phyloP scores from a whole-genome alignment of 805 yeast species.

The Candida glaebosa region DNA sequence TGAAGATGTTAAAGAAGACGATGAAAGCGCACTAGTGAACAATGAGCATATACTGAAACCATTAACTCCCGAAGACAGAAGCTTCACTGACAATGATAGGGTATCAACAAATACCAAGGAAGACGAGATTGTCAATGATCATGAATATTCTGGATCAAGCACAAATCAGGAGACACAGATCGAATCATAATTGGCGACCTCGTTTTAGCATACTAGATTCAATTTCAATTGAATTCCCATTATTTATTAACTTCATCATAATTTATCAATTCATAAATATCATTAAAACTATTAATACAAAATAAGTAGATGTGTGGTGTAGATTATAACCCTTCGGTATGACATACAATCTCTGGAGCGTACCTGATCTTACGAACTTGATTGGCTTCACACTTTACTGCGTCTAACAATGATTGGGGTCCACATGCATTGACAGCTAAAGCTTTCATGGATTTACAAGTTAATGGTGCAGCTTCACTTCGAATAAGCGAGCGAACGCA shows the following conservation, averaged over 20 bases:
- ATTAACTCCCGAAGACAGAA: neutral
- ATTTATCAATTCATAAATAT: no score
- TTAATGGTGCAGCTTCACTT: neutral
- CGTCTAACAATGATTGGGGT: constrained; percentile 27
- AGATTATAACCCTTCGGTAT: constrained; percentile 31
- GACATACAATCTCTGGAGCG: constrained; percentile 41
- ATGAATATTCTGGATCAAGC: no score
- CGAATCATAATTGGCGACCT: no score
- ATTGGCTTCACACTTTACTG: constrained; percentile 26
- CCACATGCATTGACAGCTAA: constrained; percentile 44
- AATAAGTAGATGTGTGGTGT: no score
- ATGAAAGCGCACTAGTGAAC: constrained; percentile 4
- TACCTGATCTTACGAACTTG: constrained; percentile 20
- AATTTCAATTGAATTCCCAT: no score
- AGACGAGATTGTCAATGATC: no score
- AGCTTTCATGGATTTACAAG: constrained; percentile 14
- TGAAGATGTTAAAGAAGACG: constrained; percentile 20
- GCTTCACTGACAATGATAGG: no score
- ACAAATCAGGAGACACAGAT: no score
- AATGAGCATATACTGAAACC: neutral
- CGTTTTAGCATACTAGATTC: no score
- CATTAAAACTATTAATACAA: no score
- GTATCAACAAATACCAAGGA: no score
- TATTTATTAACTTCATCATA: no score
- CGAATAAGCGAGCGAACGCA: neutral